Evolutionary conservation across 208 protist species (phyloP).

Genomic region (Leptomonas pyrrhocoris): DNA sequence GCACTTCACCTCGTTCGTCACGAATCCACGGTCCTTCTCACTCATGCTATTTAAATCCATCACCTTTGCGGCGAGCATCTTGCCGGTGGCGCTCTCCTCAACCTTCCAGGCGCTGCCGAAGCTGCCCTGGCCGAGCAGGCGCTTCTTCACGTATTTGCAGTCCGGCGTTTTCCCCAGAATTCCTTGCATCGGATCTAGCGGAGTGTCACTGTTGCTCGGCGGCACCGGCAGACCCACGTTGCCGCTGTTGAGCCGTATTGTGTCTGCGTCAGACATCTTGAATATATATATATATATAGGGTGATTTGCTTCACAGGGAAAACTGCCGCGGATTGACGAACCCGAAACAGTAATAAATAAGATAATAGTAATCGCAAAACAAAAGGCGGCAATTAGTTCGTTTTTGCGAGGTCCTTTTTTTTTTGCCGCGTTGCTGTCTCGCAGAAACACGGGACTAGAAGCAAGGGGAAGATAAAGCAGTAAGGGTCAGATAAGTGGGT

Average conservation of each 20-base stretch:
- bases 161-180: slow-evolving; percentile 67
- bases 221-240: slow-evolving; percentile 63
- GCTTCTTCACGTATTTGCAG: slow-evolving; percentile 85
- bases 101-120: slow-evolving; percentile 92
- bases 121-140: slow-evolving; percentile 90
- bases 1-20: slow-evolving; percentile 94
- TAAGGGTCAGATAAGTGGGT: too few species aligned
- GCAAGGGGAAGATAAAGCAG: too few species aligned
- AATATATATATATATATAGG: too few species aligned
- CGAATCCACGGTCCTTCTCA: slow-evolving; percentile 89
- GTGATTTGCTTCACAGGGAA: too few species aligned
- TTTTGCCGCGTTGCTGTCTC: too few species aligned
- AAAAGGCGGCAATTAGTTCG: too few species aligned
- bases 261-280: slow-evolving; percentile 19
- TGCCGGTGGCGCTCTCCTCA: slow-evolving; percentile 70
- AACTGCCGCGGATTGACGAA: too few species aligned
- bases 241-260: slow-evolving; percentile 37
- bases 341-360: too few species aligned
- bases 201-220: slow-evolving; percentile 41
- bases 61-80: slow-evolving; percentile 88
- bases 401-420: too few species aligned
- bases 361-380: too few species aligned
- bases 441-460: too few species aligned
- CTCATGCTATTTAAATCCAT: slow-evolving; percentile 91
- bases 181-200: slow-evolving; percentile 59